Percentiles rank a stretch among this genome's conserved stretches.
Evolutionary conservation across 768 basidiomycete genomes (phyloP).

Genomic region (Tricholoma bakamatsutake): DNA sequence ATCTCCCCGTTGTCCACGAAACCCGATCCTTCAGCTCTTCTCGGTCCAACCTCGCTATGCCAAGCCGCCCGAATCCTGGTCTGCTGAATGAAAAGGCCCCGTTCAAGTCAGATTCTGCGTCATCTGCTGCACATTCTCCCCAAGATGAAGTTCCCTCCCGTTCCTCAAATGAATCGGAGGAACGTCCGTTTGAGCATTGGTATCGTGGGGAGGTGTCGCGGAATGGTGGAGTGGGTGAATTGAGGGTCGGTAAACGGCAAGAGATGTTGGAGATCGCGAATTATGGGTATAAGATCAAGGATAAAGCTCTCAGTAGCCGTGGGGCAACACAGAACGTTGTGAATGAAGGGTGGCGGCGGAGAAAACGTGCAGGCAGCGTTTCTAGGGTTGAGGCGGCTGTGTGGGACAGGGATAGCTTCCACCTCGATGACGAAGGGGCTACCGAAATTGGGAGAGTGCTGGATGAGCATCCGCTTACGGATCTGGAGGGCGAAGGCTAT

Average conservation of each 20-base stretch:
- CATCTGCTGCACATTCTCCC: conserved; percentile 35
- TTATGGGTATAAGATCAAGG: conserved; percentile 60
- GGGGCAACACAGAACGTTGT: conserved; percentile 14
- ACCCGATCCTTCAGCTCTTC: conserved; percentile 22
- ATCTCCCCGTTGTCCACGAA: conserved; percentile 23
- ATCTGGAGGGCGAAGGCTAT: conserved; percentile 66
- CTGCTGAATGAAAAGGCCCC: conserved; percentile 63
- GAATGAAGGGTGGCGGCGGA: conserved; percentile 23
- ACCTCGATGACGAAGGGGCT: conserved; percentile 56
- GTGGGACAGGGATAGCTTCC: conserved; percentile 58
- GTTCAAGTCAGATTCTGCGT: conserved; percentile 41
- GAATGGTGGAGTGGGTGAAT: conserved; percentile 85
- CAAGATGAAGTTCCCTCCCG: conserved; percentile 40
- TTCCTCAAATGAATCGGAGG: conserved; percentile 69
- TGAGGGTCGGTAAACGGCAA: conserved; percentile 63
- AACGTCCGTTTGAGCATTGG: conserved; percentile 85
- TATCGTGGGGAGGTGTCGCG: conserved; percentile 83
- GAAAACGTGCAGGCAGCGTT: conserved; percentile 65
- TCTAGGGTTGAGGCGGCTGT: conserved; percentile 47
- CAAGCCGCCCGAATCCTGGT: conserved; percentile 36
- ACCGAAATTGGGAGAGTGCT: conserved; percentile 49
- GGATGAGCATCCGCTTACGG: conserved; percentile 73
- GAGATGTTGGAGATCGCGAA: conserved; percentile 90
- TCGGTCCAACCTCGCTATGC: conserved; percentile 25
- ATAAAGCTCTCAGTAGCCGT: conserved; percentile 21